Evolutionary conservation across 2,329 filamentous ascomycete species (phyloP).

Genomic region (Cladosporium sp.): DNA sequence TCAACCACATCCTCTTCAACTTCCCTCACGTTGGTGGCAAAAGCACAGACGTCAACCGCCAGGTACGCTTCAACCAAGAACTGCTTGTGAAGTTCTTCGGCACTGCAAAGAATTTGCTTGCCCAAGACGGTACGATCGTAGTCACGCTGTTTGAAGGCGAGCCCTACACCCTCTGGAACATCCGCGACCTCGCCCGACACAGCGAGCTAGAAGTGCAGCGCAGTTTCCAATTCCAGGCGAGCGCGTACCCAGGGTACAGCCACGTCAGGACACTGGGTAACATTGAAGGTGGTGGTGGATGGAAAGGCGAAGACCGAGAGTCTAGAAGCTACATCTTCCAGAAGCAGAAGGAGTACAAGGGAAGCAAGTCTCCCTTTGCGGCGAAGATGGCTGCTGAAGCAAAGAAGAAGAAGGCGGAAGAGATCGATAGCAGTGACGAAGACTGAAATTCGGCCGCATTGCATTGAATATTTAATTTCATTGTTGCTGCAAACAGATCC

Average conservation of each 20-base stretch:
- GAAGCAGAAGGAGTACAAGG: constrained; percentile 28
- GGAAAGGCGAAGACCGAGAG: constrained; percentile 46
- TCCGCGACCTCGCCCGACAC: constrained; percentile 80
- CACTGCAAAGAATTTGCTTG: constrained; percentile 50
- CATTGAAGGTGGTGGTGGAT: constrained; percentile 41
- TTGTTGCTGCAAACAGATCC: too few relatives aligned
- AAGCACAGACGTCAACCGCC: constrained; percentile 86
- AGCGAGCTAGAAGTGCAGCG: constrained; percentile 64
- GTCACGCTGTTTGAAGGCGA: constrained; percentile 90
- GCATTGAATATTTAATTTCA: too few relatives aligned
- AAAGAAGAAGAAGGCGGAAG: constrained; percentile 21
- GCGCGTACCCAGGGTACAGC: constrained; percentile 67
- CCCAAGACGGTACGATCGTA: constrained; percentile 59
- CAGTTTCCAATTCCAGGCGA: constrained; percentile 66
- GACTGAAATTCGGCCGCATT: neutral
- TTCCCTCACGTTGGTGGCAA: constrained; percentile 95
- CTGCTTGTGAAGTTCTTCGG: constrained; percentile 67
- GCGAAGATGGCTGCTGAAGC: constrained; percentile 15
- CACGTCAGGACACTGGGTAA: constrained; percentile 70
- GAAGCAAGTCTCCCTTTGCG: constrained; percentile 14
- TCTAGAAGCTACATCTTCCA: constrained; percentile 46
- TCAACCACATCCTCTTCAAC: constrained; percentile 86
- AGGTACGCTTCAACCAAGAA: constrained; percentile 87
- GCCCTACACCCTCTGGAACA: constrained; percentile 94
- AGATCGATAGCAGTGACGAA: constrained; percentile 9